phyloP scores from a whole-genome alignment of 371 early-diverging fungal species.

The Mucor ambiguus region DNA sequence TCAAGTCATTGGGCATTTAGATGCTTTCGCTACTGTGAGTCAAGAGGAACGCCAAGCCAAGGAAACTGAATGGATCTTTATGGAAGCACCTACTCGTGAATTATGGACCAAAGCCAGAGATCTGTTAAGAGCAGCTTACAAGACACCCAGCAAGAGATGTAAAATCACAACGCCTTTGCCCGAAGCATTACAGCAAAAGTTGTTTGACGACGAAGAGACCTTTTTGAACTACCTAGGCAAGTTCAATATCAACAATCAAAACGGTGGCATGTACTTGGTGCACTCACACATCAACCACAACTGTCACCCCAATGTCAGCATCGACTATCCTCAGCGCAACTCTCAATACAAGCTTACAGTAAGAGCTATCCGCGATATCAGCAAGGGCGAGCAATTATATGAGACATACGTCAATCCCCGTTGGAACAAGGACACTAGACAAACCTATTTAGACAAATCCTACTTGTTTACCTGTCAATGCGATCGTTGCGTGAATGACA shows the following conservation, averaged over 20 bases:
- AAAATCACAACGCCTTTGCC: conserved; percentile 60
- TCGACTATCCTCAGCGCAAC: conserved; percentile 54
- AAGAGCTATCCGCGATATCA: conserved; percentile 57
- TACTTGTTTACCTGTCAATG: conserved; percentile 65
- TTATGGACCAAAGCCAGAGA: conserved; percentile 57
- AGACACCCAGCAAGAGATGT: conserved; percentile 50
- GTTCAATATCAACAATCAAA: conserved; percentile 72
- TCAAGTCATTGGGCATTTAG: conserved; percentile 53
- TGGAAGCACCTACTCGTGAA: conserved; percentile 57
- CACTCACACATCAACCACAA: conserved; percentile 67
- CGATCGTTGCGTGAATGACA: conserved; percentile 59
- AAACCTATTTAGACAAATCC: conserved; percentile 58
- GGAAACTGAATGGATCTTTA: conserved; percentile 69
- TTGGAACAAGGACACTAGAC: conserved; percentile 65
- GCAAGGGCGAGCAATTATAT: conserved; percentile 60
- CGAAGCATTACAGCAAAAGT: conserved; percentile 36
- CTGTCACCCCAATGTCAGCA: conserved; percentile 58
- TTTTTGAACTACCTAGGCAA: conserved; percentile 65
- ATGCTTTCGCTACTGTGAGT: conserved; percentile 67
- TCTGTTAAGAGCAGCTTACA: conserved; percentile 50
- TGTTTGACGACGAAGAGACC: conserved; percentile 61
- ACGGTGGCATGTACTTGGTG: conserved; percentile 66
- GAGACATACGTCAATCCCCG: conserved; percentile 67
- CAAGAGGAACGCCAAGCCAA: conserved; percentile 68
- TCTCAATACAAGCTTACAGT: conserved; percentile 59